Evolutionary conservation across 345 rosid species (phyloP).

Genomic region (Clausena lansium): DNA sequence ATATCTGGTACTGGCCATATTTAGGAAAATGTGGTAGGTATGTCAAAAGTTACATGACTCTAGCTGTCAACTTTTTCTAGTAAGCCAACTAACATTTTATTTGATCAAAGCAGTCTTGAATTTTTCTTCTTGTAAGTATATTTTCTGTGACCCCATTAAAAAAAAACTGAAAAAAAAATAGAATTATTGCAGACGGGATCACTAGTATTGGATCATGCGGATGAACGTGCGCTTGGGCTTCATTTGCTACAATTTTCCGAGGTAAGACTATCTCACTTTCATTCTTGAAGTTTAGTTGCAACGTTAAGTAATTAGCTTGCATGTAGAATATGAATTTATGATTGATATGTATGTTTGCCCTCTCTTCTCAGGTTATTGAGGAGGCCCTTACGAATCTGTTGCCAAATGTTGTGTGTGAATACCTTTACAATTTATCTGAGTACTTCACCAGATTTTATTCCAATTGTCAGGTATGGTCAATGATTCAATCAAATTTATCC

Average conservation of each 20-base stretch:
- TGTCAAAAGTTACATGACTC: neutral
- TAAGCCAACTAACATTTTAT: neutral
- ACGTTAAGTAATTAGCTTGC: neutral
- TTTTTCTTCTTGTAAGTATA: neutral
- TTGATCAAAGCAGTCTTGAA: neutral
- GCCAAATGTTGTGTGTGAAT: constrained; percentile 76
- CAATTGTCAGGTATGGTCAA: constrained; percentile 59
- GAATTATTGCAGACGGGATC: constrained; percentile 44
- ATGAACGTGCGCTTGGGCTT: constrained; percentile 77
- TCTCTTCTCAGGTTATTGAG: constrained; percentile 64
- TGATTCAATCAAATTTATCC: neutral
- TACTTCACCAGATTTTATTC: constrained; percentile 72
- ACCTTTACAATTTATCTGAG: constrained; percentile 72
- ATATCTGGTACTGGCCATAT: neutral
- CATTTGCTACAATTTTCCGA: constrained; percentile 87
- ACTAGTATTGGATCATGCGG: constrained; percentile 53
- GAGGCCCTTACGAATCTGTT: constrained; percentile 74
- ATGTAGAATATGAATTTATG: neutral
- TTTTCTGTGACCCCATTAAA: neutral
- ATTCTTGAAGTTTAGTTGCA: neutral
- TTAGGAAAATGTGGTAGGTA: neutral
- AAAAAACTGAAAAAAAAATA: neutral
- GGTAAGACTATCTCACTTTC: constrained; percentile 32
- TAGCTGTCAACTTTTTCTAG: neutral
- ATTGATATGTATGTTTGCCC: neutral